Evolutionary conservation across 2,329 filamentous ascomycete genomes (phyloP), one percentile per base, ranked within the genome.

Genomic region (Exophiala xenobiotica): DNA sequence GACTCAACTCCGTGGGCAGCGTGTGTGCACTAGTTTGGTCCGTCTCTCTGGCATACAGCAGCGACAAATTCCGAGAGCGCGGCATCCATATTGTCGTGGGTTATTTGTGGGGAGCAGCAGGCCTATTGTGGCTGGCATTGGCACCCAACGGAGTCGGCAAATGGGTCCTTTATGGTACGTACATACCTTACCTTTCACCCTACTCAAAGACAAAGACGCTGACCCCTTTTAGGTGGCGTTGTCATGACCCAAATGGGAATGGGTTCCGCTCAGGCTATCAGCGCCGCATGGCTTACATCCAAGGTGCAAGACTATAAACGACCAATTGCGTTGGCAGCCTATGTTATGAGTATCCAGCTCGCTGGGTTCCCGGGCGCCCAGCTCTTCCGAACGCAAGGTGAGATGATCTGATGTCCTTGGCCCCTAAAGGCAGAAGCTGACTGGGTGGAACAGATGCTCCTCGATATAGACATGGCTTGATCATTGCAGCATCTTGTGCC

Each of bases 1-100:
- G 79, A 0, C 65, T 81, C 58, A 74, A 78, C 0, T 75, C 78
- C 0, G 78, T 82, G 7, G 77, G 78, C 16, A 57, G 61, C 56
- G 51, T 55, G 9, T 56, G 57, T 19, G 27, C 44, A 1, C 47
- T 61, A 18, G 22, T 58, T 1, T 53, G 46, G 35, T 58, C 55
- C 7, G 24, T 60, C 6, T 54, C 58, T 2, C 40, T 60, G 29
- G 58, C 58, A 18, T 60, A 54, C 14, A 58, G 56, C 35, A 60
- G 58, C 26, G 58, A 60, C 38, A 58, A 37, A 20, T 31, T 51
- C 2, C 12, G 48, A 3, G 58, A 60, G 26, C 54, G 61, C 11
- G 61, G 60, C 0, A 20, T 62, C 31, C 61, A 63, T 41, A 62
- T 63, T 12, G 49, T 53, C 19, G 33, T 51, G 16, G 61, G 61